A percentile compares a stretch with the other conserved stretches of the same genome.
These are phyloP conservation scores for Stagonosporopsis vannaccii DNA, from an alignment of 2,329 filamentous ascomycete species.

Conservation along the genomic window DNA sequence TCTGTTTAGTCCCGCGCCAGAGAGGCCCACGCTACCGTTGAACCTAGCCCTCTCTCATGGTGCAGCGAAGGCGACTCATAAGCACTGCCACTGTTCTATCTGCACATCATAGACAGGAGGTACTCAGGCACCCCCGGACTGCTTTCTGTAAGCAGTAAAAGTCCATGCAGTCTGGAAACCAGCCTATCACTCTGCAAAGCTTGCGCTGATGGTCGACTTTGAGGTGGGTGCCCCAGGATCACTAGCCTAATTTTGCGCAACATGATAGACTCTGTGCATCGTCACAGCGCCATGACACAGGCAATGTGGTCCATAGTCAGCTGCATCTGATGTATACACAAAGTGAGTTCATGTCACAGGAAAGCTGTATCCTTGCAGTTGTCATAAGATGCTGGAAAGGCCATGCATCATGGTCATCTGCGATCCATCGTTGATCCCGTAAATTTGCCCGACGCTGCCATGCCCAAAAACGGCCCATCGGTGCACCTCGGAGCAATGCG, in stretches of 20 bases:
- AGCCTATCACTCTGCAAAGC: too few relatives aligned
- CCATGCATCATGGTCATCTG: neutral
- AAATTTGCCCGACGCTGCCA: slow-evolving; percentile 15
- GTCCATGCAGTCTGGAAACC: too few relatives aligned
- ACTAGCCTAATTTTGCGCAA: too few relatives aligned
- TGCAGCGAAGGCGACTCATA: too few relatives aligned
- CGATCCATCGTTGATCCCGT: slow-evolving; percentile 11
- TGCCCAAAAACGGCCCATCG: slow-evolving; percentile 4
- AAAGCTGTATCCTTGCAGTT: neutral
- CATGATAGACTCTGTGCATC: too few relatives aligned
- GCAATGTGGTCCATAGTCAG: neutral
- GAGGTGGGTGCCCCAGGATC: too few relatives aligned
- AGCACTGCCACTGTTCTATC: too few relatives aligned
- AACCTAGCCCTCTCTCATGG: too few relatives aligned
- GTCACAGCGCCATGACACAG: neutral
- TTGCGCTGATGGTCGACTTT: too few relatives aligned
- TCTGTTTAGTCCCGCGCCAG: slow-evolving; percentile 14
- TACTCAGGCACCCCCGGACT: too few relatives aligned
- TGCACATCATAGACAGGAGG: too few relatives aligned
- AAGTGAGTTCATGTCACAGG: neutral
- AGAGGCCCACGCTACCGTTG: slow-evolving; percentile 12
- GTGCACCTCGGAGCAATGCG: slow-evolving; percentile 5
- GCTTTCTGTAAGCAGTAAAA: too few relatives aligned
- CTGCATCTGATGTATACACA: neutral
- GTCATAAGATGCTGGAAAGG: neutral